Evolutionary conservation across 192 early-diverging fungal genomes (phyloP).

Genomic region (Backusella australiensis): DNA sequence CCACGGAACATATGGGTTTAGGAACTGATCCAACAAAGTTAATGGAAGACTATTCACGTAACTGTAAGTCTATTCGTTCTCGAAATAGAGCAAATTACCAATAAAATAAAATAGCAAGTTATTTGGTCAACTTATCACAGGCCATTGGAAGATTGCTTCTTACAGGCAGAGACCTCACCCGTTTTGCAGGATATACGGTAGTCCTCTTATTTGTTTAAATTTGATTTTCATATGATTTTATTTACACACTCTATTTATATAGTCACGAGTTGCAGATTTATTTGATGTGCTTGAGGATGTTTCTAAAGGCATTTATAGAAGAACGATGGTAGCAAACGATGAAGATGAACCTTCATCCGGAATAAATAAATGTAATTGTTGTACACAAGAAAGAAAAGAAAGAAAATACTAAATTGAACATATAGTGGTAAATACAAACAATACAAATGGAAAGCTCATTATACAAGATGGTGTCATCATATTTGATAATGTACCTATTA

Average conservation of each 20-base stretch:
- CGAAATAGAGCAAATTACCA: not conserved
- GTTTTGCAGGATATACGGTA: conserved; percentile 64
- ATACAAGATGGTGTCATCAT: conserved; percentile 53
- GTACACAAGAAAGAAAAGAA: not conserved
- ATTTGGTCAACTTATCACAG: conserved; percentile 61
- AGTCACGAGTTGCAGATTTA: conserved; percentile 57
- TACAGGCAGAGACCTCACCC: conserved; percentile 59
- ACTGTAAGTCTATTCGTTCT: conserved; percentile 40
- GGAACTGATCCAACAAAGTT: conserved; percentile 52
- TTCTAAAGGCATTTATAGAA: conserved; percentile 49
- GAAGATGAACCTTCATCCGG: conserved; percentile 23
- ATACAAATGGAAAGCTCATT: conserved; percentile 52
- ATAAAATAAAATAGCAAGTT: conserved; percentile 41
- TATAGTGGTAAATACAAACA: conserved; percentile 40
- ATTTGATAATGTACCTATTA: conserved; percentile 75
- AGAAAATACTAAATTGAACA: not conserved
- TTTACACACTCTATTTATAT: not conserved
- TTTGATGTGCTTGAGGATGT: conserved; percentile 59
- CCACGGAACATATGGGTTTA: conserved; percentile 54
- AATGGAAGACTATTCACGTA: conserved; percentile 60
- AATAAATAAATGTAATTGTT: conserved; percentile 27
- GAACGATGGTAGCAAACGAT: conserved; percentile 50
- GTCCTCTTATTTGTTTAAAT: not conserved
- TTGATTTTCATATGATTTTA: not conserved
- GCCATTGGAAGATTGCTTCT: conserved; percentile 60